These are phyloP conservation scores for Solanum chiquidenum DNA, from an alignment of 257 asterid species.

Conservation along the genomic window DNA sequence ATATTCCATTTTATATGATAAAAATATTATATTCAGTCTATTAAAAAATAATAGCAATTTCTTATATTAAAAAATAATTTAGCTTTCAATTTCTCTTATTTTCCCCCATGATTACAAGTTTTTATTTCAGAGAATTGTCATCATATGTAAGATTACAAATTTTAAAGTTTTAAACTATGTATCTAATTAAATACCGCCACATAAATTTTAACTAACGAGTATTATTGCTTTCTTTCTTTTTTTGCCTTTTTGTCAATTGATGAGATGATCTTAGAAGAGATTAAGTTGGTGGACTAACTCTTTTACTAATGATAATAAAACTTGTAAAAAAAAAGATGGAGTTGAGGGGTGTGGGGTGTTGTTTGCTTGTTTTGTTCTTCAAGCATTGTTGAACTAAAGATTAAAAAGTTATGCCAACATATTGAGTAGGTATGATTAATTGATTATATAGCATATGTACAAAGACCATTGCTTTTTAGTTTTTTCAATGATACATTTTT, in stretches of 20 bases:
- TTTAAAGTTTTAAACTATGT: background rate
- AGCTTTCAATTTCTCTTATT: background rate
- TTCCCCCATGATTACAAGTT: background rate
- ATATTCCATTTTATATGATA: background rate
- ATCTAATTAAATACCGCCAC: background rate
- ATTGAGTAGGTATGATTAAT: background rate
- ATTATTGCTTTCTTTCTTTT: background rate
- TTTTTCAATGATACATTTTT: background rate
- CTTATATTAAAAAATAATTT: background rate
- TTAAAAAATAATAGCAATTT: background rate
- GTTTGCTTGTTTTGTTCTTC: background rate
- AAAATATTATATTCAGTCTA: background rate
- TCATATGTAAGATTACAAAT: background rate
- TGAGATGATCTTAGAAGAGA: background rate
- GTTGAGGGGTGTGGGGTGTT: background rate
- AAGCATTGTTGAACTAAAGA: background rate
- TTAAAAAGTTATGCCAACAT: background rate
- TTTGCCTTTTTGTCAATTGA: background rate
- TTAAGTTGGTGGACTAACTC: constrained; percentile 1
- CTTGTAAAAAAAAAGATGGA: background rate
- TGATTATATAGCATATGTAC: background rate
- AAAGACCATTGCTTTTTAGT: background rate
- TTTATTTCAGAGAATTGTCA: background rate
- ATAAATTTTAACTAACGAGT: background rate
- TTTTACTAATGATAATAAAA: background rate